Conservation (phyloP, 2,329 filamentous ascomycete species). For the Zasmidium cellare region DNA sequence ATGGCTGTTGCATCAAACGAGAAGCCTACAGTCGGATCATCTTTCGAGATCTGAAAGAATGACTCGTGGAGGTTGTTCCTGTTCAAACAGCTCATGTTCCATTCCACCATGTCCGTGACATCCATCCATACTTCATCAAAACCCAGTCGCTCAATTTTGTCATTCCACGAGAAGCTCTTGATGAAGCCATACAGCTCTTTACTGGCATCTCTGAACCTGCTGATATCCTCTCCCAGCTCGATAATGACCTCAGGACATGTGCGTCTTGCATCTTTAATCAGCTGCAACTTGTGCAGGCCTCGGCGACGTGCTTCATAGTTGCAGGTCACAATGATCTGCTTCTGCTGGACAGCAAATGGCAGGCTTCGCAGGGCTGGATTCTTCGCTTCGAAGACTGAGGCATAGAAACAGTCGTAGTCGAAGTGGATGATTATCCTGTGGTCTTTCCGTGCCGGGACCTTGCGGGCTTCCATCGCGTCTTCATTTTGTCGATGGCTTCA, state of each 20-base stretch:
- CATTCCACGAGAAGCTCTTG: constrained; percentile 72
- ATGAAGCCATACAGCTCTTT: constrained; percentile 77
- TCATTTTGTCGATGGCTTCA: constrained; percentile 12
- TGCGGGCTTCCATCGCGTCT: constrained; percentile 23
- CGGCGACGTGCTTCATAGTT: constrained; percentile 85
- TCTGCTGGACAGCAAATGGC: constrained; percentile 85
- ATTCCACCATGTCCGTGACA: constrained; percentile 81
- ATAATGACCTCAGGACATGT: constrained; percentile 82
- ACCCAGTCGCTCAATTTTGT: constrained; percentile 75
- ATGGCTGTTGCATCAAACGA: constrained; percentile 69
- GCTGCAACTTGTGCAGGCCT: constrained; percentile 76
- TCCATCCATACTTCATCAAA: constrained; percentile 86
- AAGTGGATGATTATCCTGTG: constrained; percentile 77
- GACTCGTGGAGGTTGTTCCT: constrained; percentile 62
- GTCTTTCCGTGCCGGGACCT: constrained; percentile 51
- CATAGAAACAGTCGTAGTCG: constrained; percentile 92
- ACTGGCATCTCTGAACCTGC: constrained; percentile 80
- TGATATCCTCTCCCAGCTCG: constrained; percentile 82
- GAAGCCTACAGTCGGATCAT: constrained; percentile 80
- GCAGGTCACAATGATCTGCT: constrained; percentile 84
- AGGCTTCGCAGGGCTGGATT: constrained; percentile 70
- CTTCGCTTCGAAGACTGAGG: constrained; percentile 82
- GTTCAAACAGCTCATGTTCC: constrained; percentile 75
- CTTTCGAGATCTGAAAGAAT: constrained; percentile 75
- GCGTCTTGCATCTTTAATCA: constrained; percentile 76